Evolutionary conservation across 2,329 filamentous ascomycete species (phyloP).

Genomic region (Westerdykella sp.): DNA sequence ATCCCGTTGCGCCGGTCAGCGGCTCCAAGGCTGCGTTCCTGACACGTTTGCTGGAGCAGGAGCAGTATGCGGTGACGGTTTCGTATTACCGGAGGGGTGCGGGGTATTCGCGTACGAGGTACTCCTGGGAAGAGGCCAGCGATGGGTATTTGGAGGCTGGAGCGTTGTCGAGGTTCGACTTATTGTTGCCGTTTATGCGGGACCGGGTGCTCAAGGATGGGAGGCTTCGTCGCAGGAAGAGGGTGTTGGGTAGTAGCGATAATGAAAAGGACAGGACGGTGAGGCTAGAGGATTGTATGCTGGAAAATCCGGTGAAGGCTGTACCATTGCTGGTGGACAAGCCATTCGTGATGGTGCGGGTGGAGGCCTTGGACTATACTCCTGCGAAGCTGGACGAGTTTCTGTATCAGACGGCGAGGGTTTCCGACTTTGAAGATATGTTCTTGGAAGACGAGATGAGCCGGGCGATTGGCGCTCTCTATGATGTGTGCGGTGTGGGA

Average conservation of each 20-base stretch:
- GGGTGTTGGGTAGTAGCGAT: too few relatives aligned
- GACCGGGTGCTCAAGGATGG: conserved; percentile 7
- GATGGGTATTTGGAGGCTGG: conserved; percentile 9
- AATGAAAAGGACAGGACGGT: too few relatives aligned
- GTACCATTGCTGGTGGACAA: not conserved
- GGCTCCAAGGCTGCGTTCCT: not conserved
- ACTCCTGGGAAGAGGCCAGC: not conserved
- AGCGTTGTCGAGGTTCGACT: conserved; percentile 3
- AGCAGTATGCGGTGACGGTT: not conserved
- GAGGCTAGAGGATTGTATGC: not conserved
- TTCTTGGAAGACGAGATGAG: conserved; percentile 4
- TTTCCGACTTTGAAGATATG: not conserved
- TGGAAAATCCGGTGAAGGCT: conserved; percentile 1
- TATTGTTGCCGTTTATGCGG: conserved; percentile 7
- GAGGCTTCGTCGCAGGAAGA: too few relatives aligned
- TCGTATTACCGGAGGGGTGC: too few relatives aligned
- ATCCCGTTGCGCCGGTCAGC: not conserved
- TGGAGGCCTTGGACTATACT: conserved; percentile 7
- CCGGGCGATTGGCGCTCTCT: not conserved
- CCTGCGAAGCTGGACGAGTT: conserved; percentile 6
- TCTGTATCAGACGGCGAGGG: conserved; percentile 5
- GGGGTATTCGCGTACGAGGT: too few relatives aligned
- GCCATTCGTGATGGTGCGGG: conserved; percentile 6
- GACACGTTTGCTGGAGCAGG: not conserved
- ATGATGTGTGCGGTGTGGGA: not conserved